These are phyloP conservation scores for Penicillium paxilli DNA, from an alignment of 495 filamentous ascomycete species.

Conservation along the genomic window DNA sequence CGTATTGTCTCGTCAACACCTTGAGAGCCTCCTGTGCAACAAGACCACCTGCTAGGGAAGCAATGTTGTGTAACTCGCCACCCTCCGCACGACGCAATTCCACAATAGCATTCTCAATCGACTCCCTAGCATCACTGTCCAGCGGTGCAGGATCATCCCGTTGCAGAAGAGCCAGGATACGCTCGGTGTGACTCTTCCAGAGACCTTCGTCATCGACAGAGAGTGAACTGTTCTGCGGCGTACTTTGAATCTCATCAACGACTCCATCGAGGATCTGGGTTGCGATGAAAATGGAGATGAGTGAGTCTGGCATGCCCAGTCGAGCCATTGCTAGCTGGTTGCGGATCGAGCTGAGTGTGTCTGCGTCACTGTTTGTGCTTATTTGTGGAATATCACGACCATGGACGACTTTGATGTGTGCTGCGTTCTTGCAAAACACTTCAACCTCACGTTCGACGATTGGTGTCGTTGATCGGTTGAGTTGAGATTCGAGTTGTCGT, in stretches of 20 bases:
- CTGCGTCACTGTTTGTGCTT: conserved; percentile 27
- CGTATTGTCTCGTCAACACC: conserved; percentile 93
- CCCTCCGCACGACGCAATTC: conserved; percentile 77
- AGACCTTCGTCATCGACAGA: conserved; percentile 37
- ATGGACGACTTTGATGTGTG: conserved; percentile 84
- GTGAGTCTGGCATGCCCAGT: conserved; percentile 45
- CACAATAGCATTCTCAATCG: conserved; percentile 53
- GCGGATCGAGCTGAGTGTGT: conserved; percentile 33
- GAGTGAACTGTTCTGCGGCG: conserved; percentile 6
- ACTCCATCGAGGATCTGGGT: conserved; percentile 64
- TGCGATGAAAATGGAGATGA: conserved; percentile 78
- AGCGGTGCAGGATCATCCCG: conserved; percentile 50
- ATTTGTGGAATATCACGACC: conserved; percentile 55
- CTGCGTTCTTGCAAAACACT: conserved; percentile 92
- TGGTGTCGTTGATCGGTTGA: conserved; percentile 41
- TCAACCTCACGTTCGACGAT: conserved; percentile 80
- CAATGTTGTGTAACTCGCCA: conserved; percentile 90
- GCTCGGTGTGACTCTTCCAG: conserved; percentile 46
- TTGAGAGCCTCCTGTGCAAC: conserved; percentile 96
- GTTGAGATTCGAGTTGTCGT: conserved; percentile 55
- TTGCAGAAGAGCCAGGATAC: conserved; percentile 39
- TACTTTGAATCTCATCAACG: conserved; percentile 39
- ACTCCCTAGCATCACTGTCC: conserved; percentile 33
- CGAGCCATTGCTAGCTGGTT: conserved; percentile 27
- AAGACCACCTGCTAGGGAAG: conserved; percentile 87